Percentiles rank a stretch among this genome's conserved stretches.
These are phyloP conservation scores for Monosporascus sp. DNA, from an alignment of 2,329 filamentous ascomycete genomes.

Conservation along the genomic window DNA sequence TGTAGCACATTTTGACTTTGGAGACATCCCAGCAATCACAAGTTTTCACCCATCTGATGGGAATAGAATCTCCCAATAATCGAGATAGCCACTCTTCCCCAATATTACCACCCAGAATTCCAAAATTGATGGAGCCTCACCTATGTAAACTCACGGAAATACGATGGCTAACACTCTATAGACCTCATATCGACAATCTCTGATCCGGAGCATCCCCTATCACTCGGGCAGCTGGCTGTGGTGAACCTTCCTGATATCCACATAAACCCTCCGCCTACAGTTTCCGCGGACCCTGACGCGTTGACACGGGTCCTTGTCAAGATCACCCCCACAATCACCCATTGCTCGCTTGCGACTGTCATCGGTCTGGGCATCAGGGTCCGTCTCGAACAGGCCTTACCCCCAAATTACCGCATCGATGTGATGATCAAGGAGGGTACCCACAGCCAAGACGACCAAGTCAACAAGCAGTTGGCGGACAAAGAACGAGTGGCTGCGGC, in stretches of 20 bases:
- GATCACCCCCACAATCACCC: conserved; percentile 93
- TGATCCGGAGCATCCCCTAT: conserved; percentile 93
- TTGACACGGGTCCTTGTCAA: conserved; percentile 75
- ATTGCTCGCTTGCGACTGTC: conserved; percentile 93
- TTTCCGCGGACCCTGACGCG: conserved; percentile 44
- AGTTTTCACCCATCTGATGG: no score
- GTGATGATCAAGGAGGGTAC: conserved; percentile 93
- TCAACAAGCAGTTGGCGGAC: conserved; percentile 93
- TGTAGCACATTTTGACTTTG: no score
- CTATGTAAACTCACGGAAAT: conserved; percentile 1
- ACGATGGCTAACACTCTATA: conserved; percentile 31
- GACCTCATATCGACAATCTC: conserved; percentile 93
- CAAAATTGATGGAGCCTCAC: not conserved
- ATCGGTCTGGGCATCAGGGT: conserved; percentile 92
- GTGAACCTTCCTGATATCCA: conserved; percentile 93
- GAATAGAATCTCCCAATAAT: no score
- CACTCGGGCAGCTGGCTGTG: conserved; percentile 86
- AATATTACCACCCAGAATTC: not conserved
- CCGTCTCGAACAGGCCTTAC: conserved; percentile 82
- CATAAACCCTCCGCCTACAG: conserved; percentile 63
- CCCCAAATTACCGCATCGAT: conserved; percentile 86
- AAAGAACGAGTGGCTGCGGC: conserved; percentile 96
- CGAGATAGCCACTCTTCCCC: no score
- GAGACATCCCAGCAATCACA: no score
- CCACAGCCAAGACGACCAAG: conserved; percentile 90